phyloP scores from a whole-genome alignment of 306 rosid species.

The Dicorynia guianensis region DNA sequence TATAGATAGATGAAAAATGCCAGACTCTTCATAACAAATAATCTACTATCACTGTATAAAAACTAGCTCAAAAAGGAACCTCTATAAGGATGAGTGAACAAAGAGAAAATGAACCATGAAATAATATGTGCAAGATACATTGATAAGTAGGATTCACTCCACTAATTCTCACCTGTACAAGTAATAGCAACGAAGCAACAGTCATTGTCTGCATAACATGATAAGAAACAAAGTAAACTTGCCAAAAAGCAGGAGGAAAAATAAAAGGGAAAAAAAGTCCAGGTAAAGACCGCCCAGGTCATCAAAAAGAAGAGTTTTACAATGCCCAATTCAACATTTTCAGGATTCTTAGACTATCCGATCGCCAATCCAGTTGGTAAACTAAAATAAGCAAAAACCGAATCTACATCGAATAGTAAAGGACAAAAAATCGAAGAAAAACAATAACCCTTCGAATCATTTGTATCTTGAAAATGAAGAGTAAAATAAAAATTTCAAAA shows the following conservation, averaged over 20 bases:
- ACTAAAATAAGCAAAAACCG: constrained; percentile 11
- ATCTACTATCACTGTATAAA: background rate
- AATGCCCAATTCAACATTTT: constrained; percentile 29
- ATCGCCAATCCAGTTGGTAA: constrained; percentile 9
- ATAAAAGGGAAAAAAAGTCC: background rate
- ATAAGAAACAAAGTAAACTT: constrained; percentile 13
- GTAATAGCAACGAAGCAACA: background rate
- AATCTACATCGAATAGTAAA: background rate
- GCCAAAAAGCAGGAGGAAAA: constrained; percentile 17
- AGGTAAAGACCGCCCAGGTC: constrained; percentile 9
- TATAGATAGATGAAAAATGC: constrained; percentile 28
- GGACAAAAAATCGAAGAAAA: background rate
- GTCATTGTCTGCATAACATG: constrained; percentile 18
- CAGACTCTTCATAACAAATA: constrained; percentile 15
- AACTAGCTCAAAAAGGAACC: too few relatives aligned
- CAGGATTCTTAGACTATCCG: background rate
- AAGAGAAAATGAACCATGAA: constrained; percentile 4
- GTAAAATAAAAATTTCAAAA: background rate
- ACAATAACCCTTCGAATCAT: background rate
- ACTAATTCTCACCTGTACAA: constrained; percentile 12
- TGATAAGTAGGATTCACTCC: background rate
- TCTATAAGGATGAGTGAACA: background rate
- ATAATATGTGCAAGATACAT: background rate
- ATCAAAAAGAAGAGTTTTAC: constrained; percentile 29
- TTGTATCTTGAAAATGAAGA: constrained; percentile 5